Evolutionary conservation across 2,329 filamentous ascomycete genomes (phyloP), one percentile per base, ranked within the genome.

Genomic region (Aspergillus awamori): DNA sequence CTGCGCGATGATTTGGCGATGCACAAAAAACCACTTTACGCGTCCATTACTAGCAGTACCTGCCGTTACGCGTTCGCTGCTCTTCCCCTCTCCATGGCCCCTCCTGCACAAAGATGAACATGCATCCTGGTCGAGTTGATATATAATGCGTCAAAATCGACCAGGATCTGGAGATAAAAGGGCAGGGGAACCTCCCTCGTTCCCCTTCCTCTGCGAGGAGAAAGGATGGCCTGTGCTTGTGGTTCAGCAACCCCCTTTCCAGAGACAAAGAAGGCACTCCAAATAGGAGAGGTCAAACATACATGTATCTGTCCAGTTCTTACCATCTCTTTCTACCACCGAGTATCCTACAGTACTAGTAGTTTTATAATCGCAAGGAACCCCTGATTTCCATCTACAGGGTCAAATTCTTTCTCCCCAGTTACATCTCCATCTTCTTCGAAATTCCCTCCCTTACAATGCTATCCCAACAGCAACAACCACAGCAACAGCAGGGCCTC

Each of bases 1-100:
- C 66, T 57, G 63, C 75, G 75, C 68, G 75, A 58, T 62, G 60
- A 72, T 76, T 76, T 76, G 72, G 74, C 72, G 74, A 75, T 71
- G 51, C 47, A 26, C 47, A 26, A n/a, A 52, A 64, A 68, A 65
- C 67, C 67, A 69, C 69, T 72, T 71, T 74, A 75, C 74, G 74
- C 69, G 70, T 69, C 56, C 36, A 36, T 36, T 36, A 36, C 33
- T 36, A 36, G 33, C 11, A 36, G 58, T 69, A 69, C 67, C 58
- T n/a, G 13, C 41, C 39, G 39, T 65, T 62, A 66, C 68, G 66
- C 74, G 74, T 73, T 65, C 68, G 5, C 57, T 65, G 63, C 63
- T 61, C 60, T 5, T 59, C 66, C 61, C 63, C 65, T 62, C 69
- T 64, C 63, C 58, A 15, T 13, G 51, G 36, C 47, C 26, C 47